Evolutionary conservation across 1,284 basidiomycete species (phyloP).

Genomic region (Ganoderma resinaceum): DNA sequence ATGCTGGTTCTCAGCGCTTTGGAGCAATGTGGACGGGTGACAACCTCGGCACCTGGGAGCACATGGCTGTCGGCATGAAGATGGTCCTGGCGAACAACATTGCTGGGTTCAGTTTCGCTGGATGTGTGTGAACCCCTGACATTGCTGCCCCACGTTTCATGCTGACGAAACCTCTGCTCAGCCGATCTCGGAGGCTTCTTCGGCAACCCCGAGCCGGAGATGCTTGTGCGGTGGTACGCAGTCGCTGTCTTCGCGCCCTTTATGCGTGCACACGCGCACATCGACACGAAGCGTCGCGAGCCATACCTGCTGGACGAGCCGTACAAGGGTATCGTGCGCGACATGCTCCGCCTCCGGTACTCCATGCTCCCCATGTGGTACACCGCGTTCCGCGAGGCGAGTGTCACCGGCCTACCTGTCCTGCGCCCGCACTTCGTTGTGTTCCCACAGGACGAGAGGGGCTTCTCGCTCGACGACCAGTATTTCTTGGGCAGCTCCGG

Average conservation of each 20-base stretch:
- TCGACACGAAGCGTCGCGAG: slow-evolving; percentile 97
- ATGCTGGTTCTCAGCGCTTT: slow-evolving; percentile 93
- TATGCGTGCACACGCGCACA: slow-evolving; percentile 98
- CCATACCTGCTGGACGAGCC: slow-evolving; percentile 94
- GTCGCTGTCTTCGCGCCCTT: slow-evolving; percentile 96
- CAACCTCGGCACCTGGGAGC: slow-evolving; percentile 97
- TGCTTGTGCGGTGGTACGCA: slow-evolving; percentile 98
- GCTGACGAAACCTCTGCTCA: slow-evolving; percentile 39
- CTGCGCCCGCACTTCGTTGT: slow-evolving; percentile 93
- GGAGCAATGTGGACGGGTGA: slow-evolving; percentile 99
- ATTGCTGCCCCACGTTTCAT: background rate
- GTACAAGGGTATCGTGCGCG: slow-evolving; percentile 82
- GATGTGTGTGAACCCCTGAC: slow-evolving; percentile 62
- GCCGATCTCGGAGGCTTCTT: slow-evolving; percentile 99
- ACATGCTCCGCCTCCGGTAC: slow-evolving; percentile 87
- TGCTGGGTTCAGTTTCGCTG: slow-evolving; percentile 93
- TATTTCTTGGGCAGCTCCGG: slow-evolving; percentile 92
- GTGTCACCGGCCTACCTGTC: slow-evolving; percentile 81
- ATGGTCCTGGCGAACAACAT: slow-evolving; percentile 94
- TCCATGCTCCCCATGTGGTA: slow-evolving; percentile 95
- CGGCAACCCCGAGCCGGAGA: slow-evolving; percentile 93
- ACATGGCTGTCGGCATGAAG: slow-evolving; percentile 92
- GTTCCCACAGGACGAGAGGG: slow-evolving; percentile 88
- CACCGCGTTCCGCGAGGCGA: slow-evolving; percentile 91
- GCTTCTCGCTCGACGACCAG: slow-evolving; percentile 93